These are phyloP conservation scores for Stachybotrys echinatus DNA, from an alignment of 2,329 filamentous ascomycete species.

Conservation along the genomic window DNA sequence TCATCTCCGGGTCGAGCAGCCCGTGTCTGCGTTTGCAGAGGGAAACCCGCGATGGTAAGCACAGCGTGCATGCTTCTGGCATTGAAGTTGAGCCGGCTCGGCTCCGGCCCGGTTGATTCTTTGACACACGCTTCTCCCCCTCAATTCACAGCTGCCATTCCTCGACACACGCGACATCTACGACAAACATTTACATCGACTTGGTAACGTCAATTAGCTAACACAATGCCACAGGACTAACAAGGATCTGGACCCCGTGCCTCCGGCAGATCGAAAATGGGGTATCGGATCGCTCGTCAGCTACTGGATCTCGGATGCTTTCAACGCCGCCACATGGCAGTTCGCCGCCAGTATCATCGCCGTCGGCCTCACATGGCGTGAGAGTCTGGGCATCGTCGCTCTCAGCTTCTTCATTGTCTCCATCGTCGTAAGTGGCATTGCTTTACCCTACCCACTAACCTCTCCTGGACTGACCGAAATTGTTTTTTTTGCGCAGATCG, in stretches of 20 bases:
- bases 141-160: not conserved
- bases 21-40: not conserved
- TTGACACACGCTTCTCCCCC: not conserved
- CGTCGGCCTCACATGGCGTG: constrained; percentile 23
- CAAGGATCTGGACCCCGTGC: constrained; percentile 21
- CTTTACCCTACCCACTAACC: not conserved
- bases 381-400: constrained; percentile 14
- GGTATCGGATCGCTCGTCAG: constrained; percentile 36
- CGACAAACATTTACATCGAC: not conserved
- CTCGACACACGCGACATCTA: not conserved
- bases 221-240: constrained; percentile 4
- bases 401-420: constrained; percentile 42
- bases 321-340: constrained; percentile 23
- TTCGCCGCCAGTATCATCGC: constrained; percentile 22
- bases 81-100: too few relatives aligned
- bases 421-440: constrained; percentile 31
- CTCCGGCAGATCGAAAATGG: constrained; percentile 37
- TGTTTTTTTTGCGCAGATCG: constrained; percentile 38
- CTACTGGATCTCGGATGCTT: constrained; percentile 43
- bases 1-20: not conserved
- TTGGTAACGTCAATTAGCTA: not conserved
- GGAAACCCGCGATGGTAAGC: not conserved
- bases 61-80: not conserved
- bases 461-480: not conserved
- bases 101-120: too few relatives aligned